Evolutionary conservation across 2,329 filamentous ascomycete species (phyloP).

Genomic region (Tolypocladium paradoxum): DNA sequence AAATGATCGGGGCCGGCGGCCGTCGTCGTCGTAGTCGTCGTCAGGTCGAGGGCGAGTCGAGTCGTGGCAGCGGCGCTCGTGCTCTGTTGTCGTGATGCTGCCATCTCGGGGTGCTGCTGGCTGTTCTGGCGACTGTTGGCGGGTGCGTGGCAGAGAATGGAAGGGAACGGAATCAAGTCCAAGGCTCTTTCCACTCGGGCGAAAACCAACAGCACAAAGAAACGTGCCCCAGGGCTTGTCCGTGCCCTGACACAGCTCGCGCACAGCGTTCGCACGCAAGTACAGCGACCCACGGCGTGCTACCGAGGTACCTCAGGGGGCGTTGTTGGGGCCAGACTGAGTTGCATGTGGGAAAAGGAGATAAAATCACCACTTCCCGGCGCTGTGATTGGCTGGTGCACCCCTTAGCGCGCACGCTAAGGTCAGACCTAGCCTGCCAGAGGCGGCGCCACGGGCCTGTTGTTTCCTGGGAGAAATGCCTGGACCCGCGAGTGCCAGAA

Average conservation of each 20-base stretch:
- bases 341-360: slow-evolving; percentile 23
- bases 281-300: slow-evolving; percentile 14
- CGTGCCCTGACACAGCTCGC: slow-evolving; percentile 2
- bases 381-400: slow-evolving; percentile 26
- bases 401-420: slow-evolving; percentile 24
- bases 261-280: slow-evolving; percentile 2
- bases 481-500: slow-evolving; percentile 31
- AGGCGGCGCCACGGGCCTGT: slow-evolving; percentile 32
- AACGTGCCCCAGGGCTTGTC: slow-evolving; percentile 6
- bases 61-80: not conserved
- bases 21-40: not conserved
- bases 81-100: not conserved
- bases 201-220: slow-evolving; percentile 1
- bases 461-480: slow-evolving; percentile 32
- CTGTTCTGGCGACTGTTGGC: not conserved
- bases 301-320: slow-evolving; percentile 30
- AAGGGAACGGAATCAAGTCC: not conserved
- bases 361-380: slow-evolving; percentile 23
- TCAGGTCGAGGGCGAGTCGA: not conserved
- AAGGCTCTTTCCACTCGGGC: not conserved
- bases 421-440: slow-evolving; percentile 26
- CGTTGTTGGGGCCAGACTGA: slow-evolving; percentile 18
- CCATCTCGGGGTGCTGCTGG: not conserved
- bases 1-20: not conserved
- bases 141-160: not conserved